Evolutionary conservation across 2,329 filamentous ascomycete genomes (phyloP).

Genomic region (Cercospora nicotianae): DNA sequence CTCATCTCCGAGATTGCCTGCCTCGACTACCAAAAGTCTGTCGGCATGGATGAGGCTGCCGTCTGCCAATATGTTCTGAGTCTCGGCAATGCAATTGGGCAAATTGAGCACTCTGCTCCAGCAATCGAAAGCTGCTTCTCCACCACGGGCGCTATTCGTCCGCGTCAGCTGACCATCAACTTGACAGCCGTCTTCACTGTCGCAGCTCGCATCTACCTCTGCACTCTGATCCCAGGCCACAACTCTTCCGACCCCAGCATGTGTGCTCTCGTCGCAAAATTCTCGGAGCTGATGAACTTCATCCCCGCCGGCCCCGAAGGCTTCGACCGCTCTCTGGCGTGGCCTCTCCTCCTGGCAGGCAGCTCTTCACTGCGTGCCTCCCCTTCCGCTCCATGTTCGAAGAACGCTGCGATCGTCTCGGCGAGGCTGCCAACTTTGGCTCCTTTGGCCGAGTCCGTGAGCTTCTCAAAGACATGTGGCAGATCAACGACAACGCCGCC

Average conservation of each 20-base stretch:
- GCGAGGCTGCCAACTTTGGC: slow-evolving; percentile 74
- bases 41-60: slow-evolving; percentile 79
- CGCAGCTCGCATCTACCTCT: slow-evolving; percentile 93
- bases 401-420: slow-evolving; percentile 71
- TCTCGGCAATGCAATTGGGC: slow-evolving; percentile 81
- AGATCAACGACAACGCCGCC: slow-evolving; percentile 64
- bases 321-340: slow-evolving; percentile 86
- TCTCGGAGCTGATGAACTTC: slow-evolving; percentile 72
- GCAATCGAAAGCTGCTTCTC: slow-evolving; percentile 54
- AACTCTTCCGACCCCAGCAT: slow-evolving; percentile 72
- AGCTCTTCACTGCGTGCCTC: slow-evolving; percentile 72
- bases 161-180: slow-evolving; percentile 81
- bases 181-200: slow-evolving; percentile 89
- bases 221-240: slow-evolving; percentile 88
- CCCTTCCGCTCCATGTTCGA: slow-evolving; percentile 75
- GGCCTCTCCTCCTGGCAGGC: slow-evolving; percentile 88
- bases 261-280: slow-evolving; percentile 72
- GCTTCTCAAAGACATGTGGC: slow-evolving; percentile 81
- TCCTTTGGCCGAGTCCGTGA: slow-evolving; percentile 81
- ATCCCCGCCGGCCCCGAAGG: slow-evolving; percentile 80
- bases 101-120: slow-evolving; percentile 63
- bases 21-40: slow-evolving; percentile 81
- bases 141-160: slow-evolving; percentile 70
- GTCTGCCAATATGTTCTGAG: slow-evolving; percentile 86
- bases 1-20: slow-evolving; percentile 96